phyloP scores from a whole-genome alignment of 441 rosid species.

The Raphanus hybrid region DNA sequence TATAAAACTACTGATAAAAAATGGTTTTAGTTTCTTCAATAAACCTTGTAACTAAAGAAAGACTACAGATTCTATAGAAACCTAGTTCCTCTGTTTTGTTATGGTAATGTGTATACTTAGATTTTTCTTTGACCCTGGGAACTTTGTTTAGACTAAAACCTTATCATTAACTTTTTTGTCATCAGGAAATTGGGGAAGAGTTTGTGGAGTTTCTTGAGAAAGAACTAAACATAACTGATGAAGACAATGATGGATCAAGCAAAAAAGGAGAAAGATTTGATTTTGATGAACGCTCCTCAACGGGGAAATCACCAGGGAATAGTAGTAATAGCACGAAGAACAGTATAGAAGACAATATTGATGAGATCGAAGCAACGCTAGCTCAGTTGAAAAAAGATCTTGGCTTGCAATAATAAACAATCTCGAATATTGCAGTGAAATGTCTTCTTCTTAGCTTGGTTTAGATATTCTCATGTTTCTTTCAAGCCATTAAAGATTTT shows the following conservation, averaged over 20 bases:
- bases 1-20: too few species aligned
- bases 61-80: not conserved
- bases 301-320: constrained; percentile 42
- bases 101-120: not conserved
- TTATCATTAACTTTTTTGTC: not conserved
- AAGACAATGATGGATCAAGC: constrained; percentile 48
- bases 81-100: constrained; percentile 15
- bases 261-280: constrained; percentile 36
- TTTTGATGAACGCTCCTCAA: constrained; percentile 40
- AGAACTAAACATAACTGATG: constrained; percentile 80
- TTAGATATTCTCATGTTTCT: too few species aligned
- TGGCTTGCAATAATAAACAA: constrained; percentile 59
- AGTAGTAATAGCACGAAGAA: constrained; percentile 45
- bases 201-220: constrained; percentile 96
- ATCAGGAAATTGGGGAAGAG: constrained; percentile 94
- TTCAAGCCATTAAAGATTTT: too few species aligned
- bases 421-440: not conserved
- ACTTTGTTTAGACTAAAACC: not conserved
- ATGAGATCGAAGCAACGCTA: constrained; percentile 91
- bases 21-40: not conserved
- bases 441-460: not conserved
- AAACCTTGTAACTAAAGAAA: not conserved
- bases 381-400: constrained; percentile 85
- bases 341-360: constrained; percentile 75
- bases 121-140: not conserved